Evolutionary conservation across 192 early-diverging fungal genomes (phyloP).

Genomic region (Coemansia sp.): DNA sequence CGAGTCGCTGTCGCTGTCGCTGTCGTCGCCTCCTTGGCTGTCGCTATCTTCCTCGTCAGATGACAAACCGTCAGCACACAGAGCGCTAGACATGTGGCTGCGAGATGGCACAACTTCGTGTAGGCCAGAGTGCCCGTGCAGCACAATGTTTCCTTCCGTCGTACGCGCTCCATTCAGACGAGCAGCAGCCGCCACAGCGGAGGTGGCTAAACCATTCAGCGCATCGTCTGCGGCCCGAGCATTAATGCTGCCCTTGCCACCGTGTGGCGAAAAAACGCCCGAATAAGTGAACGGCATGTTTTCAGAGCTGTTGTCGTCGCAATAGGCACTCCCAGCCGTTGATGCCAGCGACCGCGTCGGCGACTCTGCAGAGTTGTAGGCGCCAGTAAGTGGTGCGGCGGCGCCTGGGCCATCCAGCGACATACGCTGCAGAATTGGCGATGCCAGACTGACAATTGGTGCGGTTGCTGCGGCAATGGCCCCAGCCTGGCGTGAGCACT

Average conservation of each 20-base stretch:
- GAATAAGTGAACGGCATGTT: slow-evolving; percentile 49
- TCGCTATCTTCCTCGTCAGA: slow-evolving; percentile 21
- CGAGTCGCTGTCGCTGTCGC: slow-evolving; percentile 39
- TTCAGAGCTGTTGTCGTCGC: slow-evolving; percentile 1
- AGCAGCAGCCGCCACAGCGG: not conserved
- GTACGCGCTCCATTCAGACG: not conserved
- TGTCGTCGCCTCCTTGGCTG: slow-evolving; percentile 18
- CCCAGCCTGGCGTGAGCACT: slow-evolving; percentile 8
- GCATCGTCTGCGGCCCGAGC: not conserved
- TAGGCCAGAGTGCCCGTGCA: slow-evolving; percentile 4
- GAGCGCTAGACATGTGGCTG: slow-evolving; percentile 25
- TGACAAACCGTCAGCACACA: slow-evolving; percentile 22
- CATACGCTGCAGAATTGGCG: slow-evolving; percentile 11
- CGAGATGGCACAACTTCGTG: slow-evolving; percentile 9
- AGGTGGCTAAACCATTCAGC: not conserved
- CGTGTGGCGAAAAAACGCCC: slow-evolving; percentile 38
- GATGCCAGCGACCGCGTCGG: slow-evolving; percentile 9
- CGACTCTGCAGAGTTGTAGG: not conserved
- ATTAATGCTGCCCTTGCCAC: not conserved
- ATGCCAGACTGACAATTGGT: slow-evolving; percentile 8
- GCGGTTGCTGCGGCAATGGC: slow-evolving; percentile 17
- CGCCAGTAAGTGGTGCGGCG: slow-evolving; percentile 6
- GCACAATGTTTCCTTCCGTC: slow-evolving; percentile 3
- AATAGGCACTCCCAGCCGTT: not conserved
- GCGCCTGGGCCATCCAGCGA: slow-evolving; percentile 12